Base-by-base conservation (phyloP, 768 basidiomycete species). In the Zangia roseola region DNA sequence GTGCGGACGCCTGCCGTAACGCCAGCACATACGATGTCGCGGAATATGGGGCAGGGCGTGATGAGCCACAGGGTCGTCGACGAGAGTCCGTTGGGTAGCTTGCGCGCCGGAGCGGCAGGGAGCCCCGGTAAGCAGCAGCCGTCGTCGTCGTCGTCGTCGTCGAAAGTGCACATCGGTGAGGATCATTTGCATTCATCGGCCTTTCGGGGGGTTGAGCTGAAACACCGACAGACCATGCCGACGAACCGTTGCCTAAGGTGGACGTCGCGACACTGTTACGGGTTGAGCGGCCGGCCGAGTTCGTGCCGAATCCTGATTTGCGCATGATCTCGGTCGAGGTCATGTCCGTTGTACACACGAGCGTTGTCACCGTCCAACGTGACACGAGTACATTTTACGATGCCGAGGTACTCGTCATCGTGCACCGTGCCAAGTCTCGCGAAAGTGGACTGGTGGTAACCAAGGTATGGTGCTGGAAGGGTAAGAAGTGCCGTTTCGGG, bases 381-480 rank as follows among this genome's bases (percentile, higher is more conserved):
- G 71, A 81, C 46, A 60, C 60, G 8, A 70, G 77, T 50, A 63
- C 87, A 16, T 89, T 92, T 63, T 86, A 92, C 59, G 89, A 92
- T 44, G 69, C 75, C 2, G 91, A 93, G 60, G 69, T 82, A 8
- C 69, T 91, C 17, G 81, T 78, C 1, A 73, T 92, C 43, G 73
- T 92, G 13, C 78, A 89, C 62, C 78, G 90, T 13, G 75, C 70
- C 20, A 92, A 91, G 64, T 78, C 78, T 0, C 80, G 71, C 47
- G 70, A 75, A n/a, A 82, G 67, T 28, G 84, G 86, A 12, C 72
- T 92, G 14, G 88, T 81, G 4, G 72, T 74, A 21, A 90, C 84
- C 6, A 76, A 74, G 19, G 77, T 92, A 16, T 92, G 88, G 88
- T 79, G 78, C 19, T 93, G 91, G 91, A 69, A 72, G 16, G 91